Base-by-base conservation (phyloP, 257 asterid species). In the Mitragyna speciosa region DNA sequence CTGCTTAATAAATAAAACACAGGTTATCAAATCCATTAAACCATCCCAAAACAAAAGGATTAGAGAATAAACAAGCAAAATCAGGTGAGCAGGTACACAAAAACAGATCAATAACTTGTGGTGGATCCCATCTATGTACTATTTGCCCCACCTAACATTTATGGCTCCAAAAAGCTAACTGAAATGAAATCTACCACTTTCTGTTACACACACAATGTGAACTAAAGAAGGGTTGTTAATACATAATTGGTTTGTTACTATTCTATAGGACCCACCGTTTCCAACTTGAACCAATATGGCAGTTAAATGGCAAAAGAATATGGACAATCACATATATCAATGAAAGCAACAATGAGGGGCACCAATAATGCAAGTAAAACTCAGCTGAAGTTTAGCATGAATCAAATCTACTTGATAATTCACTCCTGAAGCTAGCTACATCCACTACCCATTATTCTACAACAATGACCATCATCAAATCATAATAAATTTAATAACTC, bases 281-380 rank as follows among this genome's bases (percentile, higher is more conserved):
- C 59, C 54, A 73, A 45, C 52, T 75, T 64, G 70, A 61, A 70
- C 52, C 49, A 54, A 69, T 8, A 68, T 66, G 73, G 65, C 76
- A 76, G 76, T 28, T 15, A 80, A 65, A 26, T 66, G 82, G 73
- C 80, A 80, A 76, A 76, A 76, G 52, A 66, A 76, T 52, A 73
- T 68, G 78, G 77, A 78, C 14, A 64, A 74, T 9, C 49, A 82
- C 66, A 58, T 43, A 78, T 24, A 51, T 39, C 71, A 65, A 76
- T 31, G 64, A 73, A 64, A 45, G 77, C 76, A 43, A 61, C n/a
- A 63, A 49, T 72, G 66, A 49, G 64, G 52, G 67, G 70, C 47
- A 68, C 81, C 14, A 66, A 59, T 48, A 72, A 79, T 72, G 72
- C 33, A 36, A 19, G 28, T 48, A 65, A 63, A 20, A 76, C 51